phyloP scores from a whole-genome alignment of 2,329 filamentous ascomycete species.

The Nigrograna mackinnonii region DNA sequence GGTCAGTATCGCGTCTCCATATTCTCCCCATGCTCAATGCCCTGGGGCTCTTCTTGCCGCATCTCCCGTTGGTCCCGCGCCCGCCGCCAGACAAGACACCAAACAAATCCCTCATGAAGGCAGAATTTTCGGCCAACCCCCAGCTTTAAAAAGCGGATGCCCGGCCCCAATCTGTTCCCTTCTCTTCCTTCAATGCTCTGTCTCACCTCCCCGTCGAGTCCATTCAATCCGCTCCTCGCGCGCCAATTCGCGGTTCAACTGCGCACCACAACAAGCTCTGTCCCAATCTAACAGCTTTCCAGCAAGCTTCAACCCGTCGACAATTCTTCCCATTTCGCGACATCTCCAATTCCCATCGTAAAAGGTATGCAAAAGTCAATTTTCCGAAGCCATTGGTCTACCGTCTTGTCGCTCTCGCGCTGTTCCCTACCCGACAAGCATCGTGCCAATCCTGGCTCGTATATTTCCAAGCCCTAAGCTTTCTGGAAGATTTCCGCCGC shows the following conservation, averaged over 20 bases:
- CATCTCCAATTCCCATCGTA: constrained; percentile 22
- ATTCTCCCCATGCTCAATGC: constrained; percentile 22
- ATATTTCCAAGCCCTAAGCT: constrained; percentile 13
- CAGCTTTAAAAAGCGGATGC: constrained; percentile 32
- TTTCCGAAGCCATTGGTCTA: no score
- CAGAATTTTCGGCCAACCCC: constrained; percentile 36
- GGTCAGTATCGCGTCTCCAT: constrained; percentile 30
- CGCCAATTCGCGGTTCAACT: constrained; percentile 33
- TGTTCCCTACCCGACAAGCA: no score
- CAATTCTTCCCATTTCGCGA: constrained; percentile 15
- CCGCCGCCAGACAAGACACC: constrained; percentile 21
- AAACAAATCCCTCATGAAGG: constrained; percentile 40
- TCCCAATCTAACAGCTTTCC: constrained; percentile 23
- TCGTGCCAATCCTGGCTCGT: no score
- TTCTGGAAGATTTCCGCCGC: neutral
- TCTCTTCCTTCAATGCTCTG: constrained; percentile 31
- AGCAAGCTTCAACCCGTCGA: constrained; percentile 22
- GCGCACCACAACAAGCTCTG: constrained; percentile 35
- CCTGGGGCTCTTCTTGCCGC: constrained; percentile 13
- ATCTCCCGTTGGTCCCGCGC: constrained; percentile 30
- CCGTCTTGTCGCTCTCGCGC: no score
- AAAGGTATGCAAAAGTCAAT: constrained; percentile 45
- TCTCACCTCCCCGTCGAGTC: constrained; percentile 27
- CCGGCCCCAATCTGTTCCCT: constrained; percentile 17
- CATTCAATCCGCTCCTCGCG: constrained; percentile 20